Conservation (phyloP, 108 stramenopile species). For the Mediolabrus comicus region DNA sequence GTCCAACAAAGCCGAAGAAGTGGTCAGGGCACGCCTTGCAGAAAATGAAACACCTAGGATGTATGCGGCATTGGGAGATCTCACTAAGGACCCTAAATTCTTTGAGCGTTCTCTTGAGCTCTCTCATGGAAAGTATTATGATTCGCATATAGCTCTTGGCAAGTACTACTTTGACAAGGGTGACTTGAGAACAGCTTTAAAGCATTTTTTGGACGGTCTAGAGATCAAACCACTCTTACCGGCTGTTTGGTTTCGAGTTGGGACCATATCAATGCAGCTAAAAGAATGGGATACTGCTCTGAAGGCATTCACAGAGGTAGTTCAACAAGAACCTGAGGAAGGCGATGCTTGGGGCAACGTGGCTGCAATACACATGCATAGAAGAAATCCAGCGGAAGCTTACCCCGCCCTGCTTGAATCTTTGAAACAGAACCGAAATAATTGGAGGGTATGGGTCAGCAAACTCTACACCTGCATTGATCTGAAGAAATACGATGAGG, state of each 20-base stretch:
- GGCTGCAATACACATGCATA: conserved; percentile 85
- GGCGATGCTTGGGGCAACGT: conserved; percentile 95
- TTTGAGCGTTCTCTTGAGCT: conserved; percentile 89
- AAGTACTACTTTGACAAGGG: conserved; percentile 71
- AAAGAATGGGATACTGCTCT: conserved; percentile 85
- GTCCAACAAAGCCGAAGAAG: conserved; percentile 80
- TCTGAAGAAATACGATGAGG: conserved; percentile 83
- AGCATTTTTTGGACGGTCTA: conserved; percentile 69
- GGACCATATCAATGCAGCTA: conserved; percentile 88
- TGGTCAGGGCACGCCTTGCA: conserved; percentile 82
- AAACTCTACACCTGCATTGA: conserved; percentile 86
- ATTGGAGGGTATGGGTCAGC: conserved; percentile 86
- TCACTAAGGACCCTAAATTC: conserved; percentile 77
- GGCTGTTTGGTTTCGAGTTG: conserved; percentile 88
- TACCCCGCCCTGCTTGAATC: conserved; percentile 84
- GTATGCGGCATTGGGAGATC: conserved; percentile 89
- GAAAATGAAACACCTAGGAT: conserved; percentile 85
- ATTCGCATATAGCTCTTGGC: conserved; percentile 84
- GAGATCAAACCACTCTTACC: conserved; percentile 84
- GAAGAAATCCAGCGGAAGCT: conserved; percentile 67
- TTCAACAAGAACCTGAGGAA: conserved; percentile 92
- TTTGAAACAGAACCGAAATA: conserved; percentile 70
- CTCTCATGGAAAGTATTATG: conserved; percentile 78
- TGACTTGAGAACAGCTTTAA: conserved; percentile 57
- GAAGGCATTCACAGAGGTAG: conserved; percentile 89